Evolutionary conservation across 768 basidiomycete species (phyloP), one percentile per base, ranked within the genome.

Genomic region (Mycena sanguinolenta): DNA sequence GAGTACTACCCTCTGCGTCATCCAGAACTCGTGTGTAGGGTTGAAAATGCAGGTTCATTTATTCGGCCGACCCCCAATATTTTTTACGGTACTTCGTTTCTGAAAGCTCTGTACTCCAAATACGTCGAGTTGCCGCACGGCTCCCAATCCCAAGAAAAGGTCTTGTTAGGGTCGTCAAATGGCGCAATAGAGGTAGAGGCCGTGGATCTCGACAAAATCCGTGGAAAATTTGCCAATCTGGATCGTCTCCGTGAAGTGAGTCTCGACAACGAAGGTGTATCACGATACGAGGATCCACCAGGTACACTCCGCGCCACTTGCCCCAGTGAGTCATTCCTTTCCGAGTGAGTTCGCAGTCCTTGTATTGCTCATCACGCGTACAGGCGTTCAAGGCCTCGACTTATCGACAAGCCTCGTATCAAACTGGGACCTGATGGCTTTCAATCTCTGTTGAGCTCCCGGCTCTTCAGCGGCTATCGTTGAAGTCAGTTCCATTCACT

Each of bases 171-270:
- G 32, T 95, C 94, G 2, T 97, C 96, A 27, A 86, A 88, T 59
- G 93, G 94, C 32, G 85, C 89, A 5, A 96, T 99, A 73, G 84
- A 92, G 72, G 94, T 99, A 16, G 93, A 97, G 79, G 95, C 94
- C 5, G 93, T 96, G 4, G 87, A 89, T 53, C 83, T 98, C 30
- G 91, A 94, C 76, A 94, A 91, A 77, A 89, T 98, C 65, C 87
- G 92, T 75, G 81, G 82, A 30, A 92, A 92, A 54, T 85, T 97
- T 30, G 83, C 91, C 6, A 82, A 89, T 62, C 80, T 98, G 23
- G 85, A 86, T 55, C 85, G 85, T 21, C 83, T 99, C 58, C 89
- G 89, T 62, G 92, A 96, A 77, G 88, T 93, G 61, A 96, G 96
- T 68, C 83, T 98, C 32, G 94, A 97, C 76, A 85, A 84, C 74